Evolutionary conservation across 2,329 filamentous ascomycete genomes (phyloP).

Genomic region (Aspergillus sp.): DNA sequence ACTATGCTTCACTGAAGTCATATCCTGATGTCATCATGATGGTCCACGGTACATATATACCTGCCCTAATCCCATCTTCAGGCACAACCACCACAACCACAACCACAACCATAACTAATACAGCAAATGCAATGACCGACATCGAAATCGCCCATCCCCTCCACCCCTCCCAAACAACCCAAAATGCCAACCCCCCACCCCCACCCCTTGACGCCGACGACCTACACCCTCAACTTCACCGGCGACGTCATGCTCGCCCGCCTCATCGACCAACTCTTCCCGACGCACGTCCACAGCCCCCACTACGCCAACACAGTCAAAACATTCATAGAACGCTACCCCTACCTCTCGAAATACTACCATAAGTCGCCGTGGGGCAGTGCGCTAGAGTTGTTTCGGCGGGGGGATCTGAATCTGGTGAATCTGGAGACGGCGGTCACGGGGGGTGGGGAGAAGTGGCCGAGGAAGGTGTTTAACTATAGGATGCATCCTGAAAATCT

Average conservation of each 20-base stretch:
- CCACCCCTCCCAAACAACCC: background rate
- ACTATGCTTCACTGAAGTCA: too few species aligned
- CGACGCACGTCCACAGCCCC: slow-evolving; percentile 24
- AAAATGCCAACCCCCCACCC: slow-evolving; percentile 2
- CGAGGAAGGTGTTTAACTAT: slow-evolving; percentile 36
- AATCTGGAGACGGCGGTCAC: slow-evolving; percentile 37
- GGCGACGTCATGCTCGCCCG: slow-evolving; percentile 40
- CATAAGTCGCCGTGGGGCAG: slow-evolving; percentile 29
- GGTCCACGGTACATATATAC: too few species aligned
- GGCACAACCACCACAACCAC: too few species aligned
- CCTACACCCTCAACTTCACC: slow-evolving; percentile 25
- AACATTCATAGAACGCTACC: slow-evolving; percentile 12
- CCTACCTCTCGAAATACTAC: slow-evolving; percentile 19
- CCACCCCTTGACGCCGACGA: background rate
- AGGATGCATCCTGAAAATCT: slow-evolving; percentile 36
- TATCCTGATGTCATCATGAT: too few species aligned
- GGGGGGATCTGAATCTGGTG: slow-evolving; percentile 30
- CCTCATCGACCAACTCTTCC: slow-evolving; percentile 35
- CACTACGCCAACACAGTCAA: slow-evolving; percentile 16
- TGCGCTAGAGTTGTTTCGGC: slow-evolving; percentile 24
- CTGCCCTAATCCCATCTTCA: too few species aligned
- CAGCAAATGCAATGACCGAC: background rate
- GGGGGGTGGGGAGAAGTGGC: slow-evolving; percentile 26
- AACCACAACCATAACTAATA: too few species aligned
- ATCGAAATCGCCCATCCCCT: background rate